Conservation (phyloP, 2,329 filamentous ascomycete genomes). For the Fusarium sp. region DNA sequence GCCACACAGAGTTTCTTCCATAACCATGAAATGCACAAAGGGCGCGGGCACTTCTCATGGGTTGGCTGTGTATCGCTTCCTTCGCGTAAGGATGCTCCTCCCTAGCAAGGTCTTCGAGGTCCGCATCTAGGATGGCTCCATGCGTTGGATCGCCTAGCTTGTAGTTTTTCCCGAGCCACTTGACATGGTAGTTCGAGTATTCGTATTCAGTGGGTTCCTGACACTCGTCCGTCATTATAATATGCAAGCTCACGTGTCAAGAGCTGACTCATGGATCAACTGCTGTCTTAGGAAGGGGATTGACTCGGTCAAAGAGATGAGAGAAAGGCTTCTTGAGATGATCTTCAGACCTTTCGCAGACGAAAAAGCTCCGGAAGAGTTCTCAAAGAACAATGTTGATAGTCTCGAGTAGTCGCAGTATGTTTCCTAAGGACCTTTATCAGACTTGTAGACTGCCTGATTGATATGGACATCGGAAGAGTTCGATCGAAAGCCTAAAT, state of each 20-base stretch:
- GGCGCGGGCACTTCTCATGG: background rate
- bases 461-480: background rate
- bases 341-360: background rate
- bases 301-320: background rate
- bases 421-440: background rate
- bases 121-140: background rate
- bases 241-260: background rate
- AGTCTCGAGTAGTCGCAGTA: background rate
- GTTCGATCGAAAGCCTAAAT: background rate
- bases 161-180: slow-evolving; percentile 1
- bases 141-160: background rate
- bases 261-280: background rate
- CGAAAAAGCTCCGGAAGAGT: background rate
- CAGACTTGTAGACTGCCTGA: background rate
- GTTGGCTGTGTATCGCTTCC: background rate
- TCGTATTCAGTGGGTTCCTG: background rate
- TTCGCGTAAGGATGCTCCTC: background rate
- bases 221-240: background rate
- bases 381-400: background rate
- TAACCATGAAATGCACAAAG: background rate
- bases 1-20: slow-evolving; percentile 20
- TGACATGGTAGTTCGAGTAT: background rate
- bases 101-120: background rate
- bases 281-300: background rate
- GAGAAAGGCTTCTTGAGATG: background rate